Evolutionary conservation across 352 stramenopile species (phyloP).

Genomic region (Blastocystis sp.): DNA sequence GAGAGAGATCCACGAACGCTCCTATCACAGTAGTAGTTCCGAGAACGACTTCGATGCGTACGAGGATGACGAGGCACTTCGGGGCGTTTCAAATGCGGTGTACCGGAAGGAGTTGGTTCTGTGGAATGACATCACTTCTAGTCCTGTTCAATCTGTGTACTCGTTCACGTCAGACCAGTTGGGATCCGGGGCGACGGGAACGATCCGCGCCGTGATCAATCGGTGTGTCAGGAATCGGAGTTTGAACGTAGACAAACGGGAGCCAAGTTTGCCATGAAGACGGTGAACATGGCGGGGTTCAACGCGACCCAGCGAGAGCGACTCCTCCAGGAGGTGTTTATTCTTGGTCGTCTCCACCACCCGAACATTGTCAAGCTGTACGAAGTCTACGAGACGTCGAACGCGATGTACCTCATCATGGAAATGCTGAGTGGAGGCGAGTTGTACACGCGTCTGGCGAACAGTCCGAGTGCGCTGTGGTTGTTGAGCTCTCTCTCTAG

Average conservation of each 20-base stretch:
- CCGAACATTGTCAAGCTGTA: constrained; percentile 53
- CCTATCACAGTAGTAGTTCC: too few species aligned
- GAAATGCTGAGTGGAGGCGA: constrained; percentile 15
- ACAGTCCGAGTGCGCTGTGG: neutral
- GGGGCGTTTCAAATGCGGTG: constrained; percentile 8
- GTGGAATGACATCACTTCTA: neutral
- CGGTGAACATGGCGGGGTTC: neutral
- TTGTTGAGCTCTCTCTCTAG: neutral
- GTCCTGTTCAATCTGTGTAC: neutral
- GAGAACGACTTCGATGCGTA: too few species aligned
- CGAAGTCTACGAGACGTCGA: constrained; percentile 30
- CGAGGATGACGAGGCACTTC: neutral
- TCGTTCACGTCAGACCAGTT: neutral
- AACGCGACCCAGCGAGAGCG: neutral
- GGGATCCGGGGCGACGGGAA: neutral
- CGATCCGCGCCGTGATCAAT: neutral
- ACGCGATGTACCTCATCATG: constrained; percentile 27
- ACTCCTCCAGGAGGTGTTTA: constrained; percentile 19
- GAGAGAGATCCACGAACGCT: too few species aligned
- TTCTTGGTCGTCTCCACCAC: constrained; percentile 18
- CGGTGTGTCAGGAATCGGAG: neutral
- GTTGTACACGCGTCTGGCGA: constrained; percentile 32
- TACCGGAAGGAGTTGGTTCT: neutral
- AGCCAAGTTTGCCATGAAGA: constrained; percentile 40
- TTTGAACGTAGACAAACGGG: neutral